Base-by-base conservation (phyloP, 2,329 filamentous ascomycete species). In the Cladosporium sp. region DNA sequence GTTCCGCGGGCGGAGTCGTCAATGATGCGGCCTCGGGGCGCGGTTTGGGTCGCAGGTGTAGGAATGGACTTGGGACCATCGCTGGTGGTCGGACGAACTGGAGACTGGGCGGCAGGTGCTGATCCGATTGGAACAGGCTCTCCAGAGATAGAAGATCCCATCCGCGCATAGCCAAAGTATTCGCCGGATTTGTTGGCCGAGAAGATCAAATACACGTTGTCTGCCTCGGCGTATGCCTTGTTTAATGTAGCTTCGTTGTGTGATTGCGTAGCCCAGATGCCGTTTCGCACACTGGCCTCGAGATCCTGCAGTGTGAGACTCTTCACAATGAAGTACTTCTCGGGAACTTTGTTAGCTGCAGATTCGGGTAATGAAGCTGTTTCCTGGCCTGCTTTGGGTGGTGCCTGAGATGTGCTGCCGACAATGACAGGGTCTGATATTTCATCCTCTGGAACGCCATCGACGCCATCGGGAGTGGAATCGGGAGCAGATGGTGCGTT, bases 171-270 rank as follows among this genome's bases (percentile, higher is more conserved):
- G 16, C 92, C 92, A 69, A 93, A 96, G 64, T 96, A 97, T 68
- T 96, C 92, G 11, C 92, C 92, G 0, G 92, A 96, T 63, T 96
- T 96, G 69, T 97, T 97, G 11, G 92, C 92, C 1, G 92, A 97
- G 67, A 97, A 97, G 12, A 97, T 82, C 25, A 97, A 75, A 62
- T 91, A 96, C 1, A 97, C 91, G 61, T 86, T 88, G 47, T 94
- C 88, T 12, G 84, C 81, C 8, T 76, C 90, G 73, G 87, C 78
- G 67, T 86, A 96, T 0, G 92, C 92, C 49, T 80, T 78, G 65
- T 95, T 96, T 49, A 97, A 70, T 1, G 74, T 72, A n/a, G 84
- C 78, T 66, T 97, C 92, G 51, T 97, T 97, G 64, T 97, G 92
- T 7, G 86, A 84, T 63, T 97, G 92, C 0, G 92, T 97, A 2